These are phyloP conservation scores for Crithidia acanthocephali DNA, from an alignment of 208 protist species.

Conservation along the genomic window DNA sequence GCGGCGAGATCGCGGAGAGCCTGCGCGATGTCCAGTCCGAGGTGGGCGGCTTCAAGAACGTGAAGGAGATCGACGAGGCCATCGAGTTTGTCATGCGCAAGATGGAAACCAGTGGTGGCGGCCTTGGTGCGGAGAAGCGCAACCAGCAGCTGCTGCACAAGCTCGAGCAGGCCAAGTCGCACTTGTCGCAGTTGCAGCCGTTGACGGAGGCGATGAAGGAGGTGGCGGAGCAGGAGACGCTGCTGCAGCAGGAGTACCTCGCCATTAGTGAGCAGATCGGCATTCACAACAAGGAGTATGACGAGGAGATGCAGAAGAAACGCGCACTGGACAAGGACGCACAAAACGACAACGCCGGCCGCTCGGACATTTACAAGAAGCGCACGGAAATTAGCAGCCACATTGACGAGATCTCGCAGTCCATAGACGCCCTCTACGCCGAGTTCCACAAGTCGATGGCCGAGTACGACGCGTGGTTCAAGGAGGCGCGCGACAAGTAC, in stretches of 20 bases:
- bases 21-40: slow-evolving; percentile 57
- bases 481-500: slow-evolving; percentile 67
- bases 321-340: slow-evolving; percentile 59
- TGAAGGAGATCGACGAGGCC: slow-evolving; percentile 75
- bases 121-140: slow-evolving; percentile 59
- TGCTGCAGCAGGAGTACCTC: slow-evolving; percentile 75
- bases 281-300: slow-evolving; percentile 63
- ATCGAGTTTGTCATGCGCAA: slow-evolving; percentile 68
- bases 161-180: slow-evolving; percentile 74
- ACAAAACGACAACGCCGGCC: slow-evolving; percentile 34
- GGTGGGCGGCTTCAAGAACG: slow-evolving; percentile 64
- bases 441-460: slow-evolving; percentile 44
- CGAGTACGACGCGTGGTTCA: slow-evolving; percentile 70
- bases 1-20: slow-evolving; percentile 49
- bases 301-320: slow-evolving; percentile 57
- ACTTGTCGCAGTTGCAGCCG: slow-evolving; percentile 70
- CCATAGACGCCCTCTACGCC: slow-evolving; percentile 55
- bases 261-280: slow-evolving; percentile 81
- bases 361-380: slow-evolving; percentile 61
- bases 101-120: slow-evolving; percentile 84
- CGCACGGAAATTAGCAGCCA: slow-evolving; percentile 47
- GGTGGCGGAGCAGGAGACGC: slow-evolving; percentile 62
- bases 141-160: slow-evolving; percentile 54
- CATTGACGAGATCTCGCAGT: slow-evolving; percentile 47
- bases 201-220: slow-evolving; percentile 67